Percentiles rank a stretch among this genome's conserved stretches.
These are phyloP conservation scores for Oemleria cerasiformis DNA, from an alignment of 306 rosid species.

Conservation along the genomic window DNA sequence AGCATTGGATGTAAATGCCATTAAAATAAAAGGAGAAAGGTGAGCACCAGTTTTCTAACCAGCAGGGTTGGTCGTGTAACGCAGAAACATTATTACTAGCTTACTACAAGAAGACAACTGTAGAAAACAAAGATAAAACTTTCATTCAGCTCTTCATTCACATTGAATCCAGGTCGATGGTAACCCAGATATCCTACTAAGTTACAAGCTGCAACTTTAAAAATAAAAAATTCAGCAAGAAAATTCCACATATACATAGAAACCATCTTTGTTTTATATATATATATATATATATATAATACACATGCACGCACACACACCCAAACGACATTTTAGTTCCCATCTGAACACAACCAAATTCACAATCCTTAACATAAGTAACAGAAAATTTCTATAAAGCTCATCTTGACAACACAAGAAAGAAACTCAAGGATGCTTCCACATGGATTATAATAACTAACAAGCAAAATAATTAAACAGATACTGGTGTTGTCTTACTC, in stretches of 20 bases:
- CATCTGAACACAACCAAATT: not conserved
- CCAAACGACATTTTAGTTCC: not conserved
- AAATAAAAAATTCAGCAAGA: not conserved
- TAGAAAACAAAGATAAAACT: too few relatives aligned
- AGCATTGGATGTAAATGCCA: too few relatives aligned
- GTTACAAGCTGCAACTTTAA: not conserved
- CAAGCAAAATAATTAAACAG: slow-evolving; percentile 9
- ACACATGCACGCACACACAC: not conserved
- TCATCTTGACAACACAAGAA: not conserved
- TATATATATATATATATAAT: not conserved
- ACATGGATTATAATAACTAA: not conserved
- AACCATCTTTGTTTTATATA: not conserved
- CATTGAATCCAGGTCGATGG: not conserved
- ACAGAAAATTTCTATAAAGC: not conserved
- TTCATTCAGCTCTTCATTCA: too few relatives aligned
- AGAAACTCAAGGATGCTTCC: slow-evolving; percentile 5
- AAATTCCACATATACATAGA: not conserved
- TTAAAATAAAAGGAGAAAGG: too few relatives aligned
- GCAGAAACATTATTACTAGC: too few relatives aligned
- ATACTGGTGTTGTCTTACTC: slow-evolving; percentile 44
- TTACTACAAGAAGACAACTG: too few relatives aligned
- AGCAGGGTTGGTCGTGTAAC: too few relatives aligned
- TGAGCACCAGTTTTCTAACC: too few relatives aligned
- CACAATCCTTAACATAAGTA: not conserved
- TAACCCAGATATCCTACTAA: not conserved